Conservation (phyloP, 257 asterid genomes). For the Buddleja alternifolia region DNA sequence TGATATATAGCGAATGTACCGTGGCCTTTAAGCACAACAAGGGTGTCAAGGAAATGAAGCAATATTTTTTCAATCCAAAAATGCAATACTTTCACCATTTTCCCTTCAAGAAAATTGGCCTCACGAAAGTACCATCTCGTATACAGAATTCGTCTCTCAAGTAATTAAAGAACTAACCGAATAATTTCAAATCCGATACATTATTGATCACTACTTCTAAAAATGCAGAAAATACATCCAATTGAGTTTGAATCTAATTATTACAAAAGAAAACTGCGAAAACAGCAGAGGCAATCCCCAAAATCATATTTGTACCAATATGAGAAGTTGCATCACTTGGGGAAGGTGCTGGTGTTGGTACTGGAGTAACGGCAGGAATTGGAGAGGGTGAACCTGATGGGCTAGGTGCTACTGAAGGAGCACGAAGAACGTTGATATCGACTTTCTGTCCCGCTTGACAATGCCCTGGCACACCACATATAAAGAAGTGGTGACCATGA, state of each 20-base stretch:
- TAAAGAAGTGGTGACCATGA: slow-evolving; percentile 66
- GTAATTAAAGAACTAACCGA: not conserved
- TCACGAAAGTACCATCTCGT: not conserved
- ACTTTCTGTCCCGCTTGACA: slow-evolving; percentile 76
- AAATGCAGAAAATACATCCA: not conserved
- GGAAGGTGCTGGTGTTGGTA: slow-evolving; percentile 51
- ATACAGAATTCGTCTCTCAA: not conserved
- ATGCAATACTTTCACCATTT: not conserved
- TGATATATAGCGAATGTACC: too few species aligned
- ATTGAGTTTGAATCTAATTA: not conserved
- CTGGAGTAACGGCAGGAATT: slow-evolving; percentile 24
- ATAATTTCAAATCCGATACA: slow-evolving; percentile 5
- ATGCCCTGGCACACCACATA: slow-evolving; percentile 79
- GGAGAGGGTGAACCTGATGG: slow-evolving; percentile 41
- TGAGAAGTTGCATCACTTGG: slow-evolving; percentile 44
- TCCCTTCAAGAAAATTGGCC: not conserved
- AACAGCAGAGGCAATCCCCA: slow-evolving; percentile 26
- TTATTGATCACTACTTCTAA: not conserved
- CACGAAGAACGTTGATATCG: slow-evolving; percentile 57
- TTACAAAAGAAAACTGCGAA: slow-evolving; percentile 29
- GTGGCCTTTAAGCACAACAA: not conserved
- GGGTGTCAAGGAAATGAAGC: too few species aligned
- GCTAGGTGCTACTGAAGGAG: slow-evolving; percentile 34
- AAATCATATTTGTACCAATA: not conserved
- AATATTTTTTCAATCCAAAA: not conserved